Base-by-base conservation (phyloP, 139 green algal genomes). In the Monoraphidium neglectum region DNA sequence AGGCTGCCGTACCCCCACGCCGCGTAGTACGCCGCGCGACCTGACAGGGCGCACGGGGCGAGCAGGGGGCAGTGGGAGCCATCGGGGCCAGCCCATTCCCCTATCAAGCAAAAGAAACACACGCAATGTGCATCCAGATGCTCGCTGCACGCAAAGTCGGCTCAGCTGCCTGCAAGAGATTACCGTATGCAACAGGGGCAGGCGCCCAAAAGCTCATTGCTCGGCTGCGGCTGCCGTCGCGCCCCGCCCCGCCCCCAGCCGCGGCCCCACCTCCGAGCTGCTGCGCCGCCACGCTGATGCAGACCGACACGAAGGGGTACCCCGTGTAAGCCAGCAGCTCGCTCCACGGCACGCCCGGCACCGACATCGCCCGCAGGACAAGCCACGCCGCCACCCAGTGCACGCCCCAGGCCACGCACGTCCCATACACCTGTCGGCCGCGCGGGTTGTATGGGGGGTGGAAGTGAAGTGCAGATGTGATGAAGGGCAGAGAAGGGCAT, bases 271-370 rank as follows among this genome's bases (percentile, higher is more conserved):
- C 51, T 30, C 49, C 28, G 33, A 32, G 35, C 13, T 56, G 15
- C 36, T 38, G 18, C 6, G 61, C 61, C 30, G 40, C 61, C 61
- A 82, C 75, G 4, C 76, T 64, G 24, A 76, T 21, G 76, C 87
- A 92, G 10, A 90, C 84, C 4, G 81, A 74, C 33, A 92, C 83
- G 72, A 97, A 95, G 16, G 85, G 43, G 79, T 97, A 98, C 40
- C 95, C 95, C 13, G 89, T 90, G 72, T 98, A 98, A 0, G 91
- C 86, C 18, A 86, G 70, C 60, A 97, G 84, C 81, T 98, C 95
- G 61, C 96, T 33, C 68, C 93, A 92, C 16, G 95, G 87, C 28
- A 93, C 81, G 37, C 65, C 59, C 10, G 84, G 78, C 30, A 95
- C 85, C 59, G 46, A 77, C 81, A 92, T 87, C 38, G 66, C 80